Percentiles rank a stretch among this genome's conserved stretches.
These are phyloP conservation scores for Solanum hybrid DNA, from an alignment of 305 asterid species.

Conservation along the genomic window DNA sequence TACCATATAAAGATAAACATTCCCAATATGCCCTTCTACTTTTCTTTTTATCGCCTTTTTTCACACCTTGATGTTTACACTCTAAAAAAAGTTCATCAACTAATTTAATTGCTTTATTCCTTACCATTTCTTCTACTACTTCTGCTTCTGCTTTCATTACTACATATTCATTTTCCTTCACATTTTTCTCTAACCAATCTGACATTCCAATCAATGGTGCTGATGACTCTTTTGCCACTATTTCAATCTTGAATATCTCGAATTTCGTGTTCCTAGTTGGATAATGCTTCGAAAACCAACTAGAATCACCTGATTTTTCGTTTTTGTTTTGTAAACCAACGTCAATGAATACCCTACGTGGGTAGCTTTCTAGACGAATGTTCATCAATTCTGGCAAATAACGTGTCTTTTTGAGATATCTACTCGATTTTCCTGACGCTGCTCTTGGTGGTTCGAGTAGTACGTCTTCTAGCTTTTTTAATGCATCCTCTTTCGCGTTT, in stretches of 20 bases:
- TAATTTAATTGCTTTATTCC: slow-evolving; percentile 31
- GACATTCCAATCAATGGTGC: slow-evolving; percentile 20
- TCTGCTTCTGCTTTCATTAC: slow-evolving; percentile 68
- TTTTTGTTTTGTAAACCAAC: neutral
- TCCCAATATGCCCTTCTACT: slow-evolving; percentile 64
- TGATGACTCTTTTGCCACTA: slow-evolving; percentile 3
- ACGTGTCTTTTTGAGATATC: slow-evolving; percentile 16
- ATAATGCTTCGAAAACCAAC: slow-evolving; percentile 35
- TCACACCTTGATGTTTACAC: slow-evolving; percentile 47
- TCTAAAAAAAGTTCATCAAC: slow-evolving; percentile 67
- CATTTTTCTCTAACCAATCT: slow-evolving; percentile 32
- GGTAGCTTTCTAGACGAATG: slow-evolving; percentile 16
- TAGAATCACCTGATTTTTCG: neutral
- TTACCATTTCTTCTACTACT: slow-evolving; percentile 49
- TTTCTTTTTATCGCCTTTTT: slow-evolving; percentile 17
- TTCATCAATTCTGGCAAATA: slow-evolving; percentile 25
- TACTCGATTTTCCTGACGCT: slow-evolving; percentile 23
- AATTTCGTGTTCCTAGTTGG: slow-evolving; percentile 30
- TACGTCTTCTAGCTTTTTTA: slow-evolving; percentile 25
- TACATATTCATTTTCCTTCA: slow-evolving; percentile 46
- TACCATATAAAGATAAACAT: slow-evolving; percentile 59
- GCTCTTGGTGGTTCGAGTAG: slow-evolving; percentile 34
- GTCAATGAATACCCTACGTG: slow-evolving; percentile 22
- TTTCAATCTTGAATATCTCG: slow-evolving; percentile 26
- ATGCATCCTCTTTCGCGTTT: slow-evolving; percentile 14